Evolutionary conservation across 2,329 filamentous ascomycete genomes (phyloP), one percentile per base, ranked within the genome.

Genomic region (Sclerotinia subarctica): DNA sequence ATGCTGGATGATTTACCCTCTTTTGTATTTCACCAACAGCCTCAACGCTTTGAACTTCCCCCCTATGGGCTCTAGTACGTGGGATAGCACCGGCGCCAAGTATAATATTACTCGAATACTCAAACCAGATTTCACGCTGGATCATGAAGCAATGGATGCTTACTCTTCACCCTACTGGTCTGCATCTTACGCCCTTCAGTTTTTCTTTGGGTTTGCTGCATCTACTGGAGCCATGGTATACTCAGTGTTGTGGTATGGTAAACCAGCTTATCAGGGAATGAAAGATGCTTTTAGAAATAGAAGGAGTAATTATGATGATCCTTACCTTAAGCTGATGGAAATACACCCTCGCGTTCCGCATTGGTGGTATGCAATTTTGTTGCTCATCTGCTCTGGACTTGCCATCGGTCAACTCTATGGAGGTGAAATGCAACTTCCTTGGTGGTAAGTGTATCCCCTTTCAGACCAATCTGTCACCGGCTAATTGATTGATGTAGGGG

Each of bases 41-140:
- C 82, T 78, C 78, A 73, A 76, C 8, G 77, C 80, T 0, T 72
- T 76, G 42, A 75, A 77, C 47, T 81, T 82, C 64, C 80, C 81
- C 1, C 81, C 82, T 71, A 70, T 82, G 15, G 78, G 79, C 3
- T 77, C 2, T 84, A 79, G 73, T 81, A 84, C 70, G 79, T 83
- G 71, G 78, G 90, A 93, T 78, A 92, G 92, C 73, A 90, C 84
- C 0, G 90, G 87, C 3, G 72, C 78, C 0, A 69, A 70, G 0
- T 93, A 92, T 78, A 86, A 93, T 72, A 88, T 90, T 2, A 81
- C 82, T 4, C 83, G 83, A 2, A 85, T 92, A 57, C 79, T 92
- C 2, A 88, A 85, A 81, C 84, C 57, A 0, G 57, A 67, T 35
- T 54, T 44, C 21, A 32, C 65, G 15, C 38, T 67, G 13, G 62